A percentile compares a stretch with the other conserved stretches of the same genome.
Evolutionary conservation across 805 yeast genomes (phyloP).

Genomic region (Cyberlindnera euphorbiae): DNA sequence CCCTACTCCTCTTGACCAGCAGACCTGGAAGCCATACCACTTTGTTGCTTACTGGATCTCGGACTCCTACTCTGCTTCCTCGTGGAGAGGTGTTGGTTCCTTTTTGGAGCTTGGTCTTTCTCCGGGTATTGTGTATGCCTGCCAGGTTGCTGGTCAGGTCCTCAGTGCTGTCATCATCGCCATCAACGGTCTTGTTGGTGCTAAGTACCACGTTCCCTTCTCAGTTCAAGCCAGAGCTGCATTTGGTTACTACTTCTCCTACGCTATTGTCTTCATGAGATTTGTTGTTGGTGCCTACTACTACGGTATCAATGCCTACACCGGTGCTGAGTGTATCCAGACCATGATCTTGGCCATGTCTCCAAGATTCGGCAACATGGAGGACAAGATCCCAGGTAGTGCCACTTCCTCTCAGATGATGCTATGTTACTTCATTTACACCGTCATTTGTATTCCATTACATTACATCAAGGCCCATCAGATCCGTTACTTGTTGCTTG

Average conservation of each 20-base stretch:
- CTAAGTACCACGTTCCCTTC: slow-evolving; percentile 15
- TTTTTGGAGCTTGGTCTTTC: slow-evolving; percentile 13
- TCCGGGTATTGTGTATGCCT: slow-evolving; percentile 12
- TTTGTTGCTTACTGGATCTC: slow-evolving; percentile 16
- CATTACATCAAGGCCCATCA: slow-evolving; percentile 16
- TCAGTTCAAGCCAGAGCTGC: slow-evolving; percentile 14
- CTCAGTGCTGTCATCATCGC: slow-evolving; percentile 9
- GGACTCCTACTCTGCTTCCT: slow-evolving; percentile 14
- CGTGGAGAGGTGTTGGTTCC: slow-evolving; percentile 16
- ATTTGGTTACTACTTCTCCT: slow-evolving; percentile 15
- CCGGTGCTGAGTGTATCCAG: slow-evolving; percentile 17
- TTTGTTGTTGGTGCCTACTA: slow-evolving; percentile 15
- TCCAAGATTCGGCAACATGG: slow-evolving; percentile 14
- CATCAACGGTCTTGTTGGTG: slow-evolving; percentile 12
- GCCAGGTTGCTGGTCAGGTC: slow-evolving; percentile 11
- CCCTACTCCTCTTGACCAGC: slow-evolving; percentile 13
- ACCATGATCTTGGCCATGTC: slow-evolving; percentile 14
- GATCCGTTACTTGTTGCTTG: slow-evolving; percentile 8
- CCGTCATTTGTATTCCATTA: slow-evolving; percentile 13
- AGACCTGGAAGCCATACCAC: slow-evolving; percentile 13
- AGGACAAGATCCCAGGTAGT: slow-evolving; percentile 5
- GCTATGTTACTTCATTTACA: slow-evolving; percentile 14
- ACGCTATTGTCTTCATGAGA: slow-evolving; percentile 10
- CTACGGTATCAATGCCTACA: slow-evolving; percentile 17
- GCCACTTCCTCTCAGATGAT: slow-evolving; percentile 13